Evolutionary conservation across 192 early-diverging fungal species (phyloP).

Genomic region (Rhizophagus sp.): DNA sequence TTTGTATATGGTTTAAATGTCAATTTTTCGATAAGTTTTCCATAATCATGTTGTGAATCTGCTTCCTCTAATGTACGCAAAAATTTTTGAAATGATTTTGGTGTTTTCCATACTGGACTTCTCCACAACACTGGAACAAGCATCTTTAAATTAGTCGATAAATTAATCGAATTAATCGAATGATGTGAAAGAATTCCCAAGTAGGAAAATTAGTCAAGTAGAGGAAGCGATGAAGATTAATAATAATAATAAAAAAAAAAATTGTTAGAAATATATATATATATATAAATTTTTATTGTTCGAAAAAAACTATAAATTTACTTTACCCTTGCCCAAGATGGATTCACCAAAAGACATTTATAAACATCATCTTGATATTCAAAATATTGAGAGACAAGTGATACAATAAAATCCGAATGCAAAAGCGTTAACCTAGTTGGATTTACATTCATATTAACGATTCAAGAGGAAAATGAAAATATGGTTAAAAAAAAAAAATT

Average conservation of each 20-base stretch:
- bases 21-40: not conserved
- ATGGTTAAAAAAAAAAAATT: too few species aligned
- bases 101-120: not conserved
- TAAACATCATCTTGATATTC: slow-evolving; percentile 4
- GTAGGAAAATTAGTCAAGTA: not conserved
- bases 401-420: not conserved
- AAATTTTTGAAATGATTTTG: slow-evolving; percentile 8
- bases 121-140: not conserved
- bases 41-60: not conserved
- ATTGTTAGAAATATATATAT: not conserved
- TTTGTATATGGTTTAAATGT: not conserved
- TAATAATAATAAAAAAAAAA: not conserved
- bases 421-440: not conserved
- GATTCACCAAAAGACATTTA: not conserved
- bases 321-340: not conserved
- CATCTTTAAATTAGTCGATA: not conserved
- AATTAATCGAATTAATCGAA: not conserved
- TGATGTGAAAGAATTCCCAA: not conserved
- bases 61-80: not conserved
- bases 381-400: not conserved
- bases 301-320: not conserved
- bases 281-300: too few species aligned
- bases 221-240: not conserved
- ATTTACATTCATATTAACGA: not conserved
- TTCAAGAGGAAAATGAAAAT: not conserved